Conservation (phyloP, 176 grass and related monocot species). For the Avena eriantha region DNA sequence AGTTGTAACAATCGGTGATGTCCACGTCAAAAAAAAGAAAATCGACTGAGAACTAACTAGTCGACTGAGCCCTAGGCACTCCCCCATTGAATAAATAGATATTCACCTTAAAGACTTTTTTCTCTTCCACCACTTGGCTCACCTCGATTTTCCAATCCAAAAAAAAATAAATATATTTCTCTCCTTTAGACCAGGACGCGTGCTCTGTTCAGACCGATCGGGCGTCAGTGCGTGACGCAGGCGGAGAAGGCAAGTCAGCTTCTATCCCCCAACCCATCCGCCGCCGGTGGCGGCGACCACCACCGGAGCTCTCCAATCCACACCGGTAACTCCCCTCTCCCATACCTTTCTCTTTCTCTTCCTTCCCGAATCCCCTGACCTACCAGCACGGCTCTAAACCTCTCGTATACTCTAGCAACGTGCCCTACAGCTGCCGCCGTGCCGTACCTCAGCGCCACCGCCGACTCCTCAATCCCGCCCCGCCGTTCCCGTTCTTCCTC, state of each 20-base stretch:
- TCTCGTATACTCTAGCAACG: neutral
- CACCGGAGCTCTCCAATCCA: neutral
- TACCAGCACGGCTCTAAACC: neutral
- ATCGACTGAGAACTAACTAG: no score
- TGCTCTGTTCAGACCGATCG: slow-evolving; percentile 23
- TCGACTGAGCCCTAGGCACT: no score
- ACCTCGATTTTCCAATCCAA: neutral
- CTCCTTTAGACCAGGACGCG: slow-evolving; percentile 14
- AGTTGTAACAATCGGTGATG: no score
- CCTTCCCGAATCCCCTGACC: slow-evolving; percentile 4
- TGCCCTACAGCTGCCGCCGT: neutral
- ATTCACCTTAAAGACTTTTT: neutral
- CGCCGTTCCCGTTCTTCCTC: neutral
- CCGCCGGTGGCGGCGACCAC: slow-evolving; percentile 27
- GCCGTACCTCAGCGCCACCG: neutral
- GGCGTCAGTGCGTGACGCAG: neutral
- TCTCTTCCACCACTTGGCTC: neutral
- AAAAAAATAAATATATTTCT: neutral
- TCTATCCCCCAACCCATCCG: slow-evolving; percentile 8
- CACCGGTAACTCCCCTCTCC: neutral
- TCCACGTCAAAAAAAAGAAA: no score
- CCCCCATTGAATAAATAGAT: no score
- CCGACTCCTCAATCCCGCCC: neutral
- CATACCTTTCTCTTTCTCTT: neutral
- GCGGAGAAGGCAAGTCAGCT: slow-evolving; percentile 22